Evolutionary conservation across 2,329 filamentous ascomycete species (phyloP), one percentile per base, ranked within the genome.

Genomic region (Microcera coccophila): DNA sequence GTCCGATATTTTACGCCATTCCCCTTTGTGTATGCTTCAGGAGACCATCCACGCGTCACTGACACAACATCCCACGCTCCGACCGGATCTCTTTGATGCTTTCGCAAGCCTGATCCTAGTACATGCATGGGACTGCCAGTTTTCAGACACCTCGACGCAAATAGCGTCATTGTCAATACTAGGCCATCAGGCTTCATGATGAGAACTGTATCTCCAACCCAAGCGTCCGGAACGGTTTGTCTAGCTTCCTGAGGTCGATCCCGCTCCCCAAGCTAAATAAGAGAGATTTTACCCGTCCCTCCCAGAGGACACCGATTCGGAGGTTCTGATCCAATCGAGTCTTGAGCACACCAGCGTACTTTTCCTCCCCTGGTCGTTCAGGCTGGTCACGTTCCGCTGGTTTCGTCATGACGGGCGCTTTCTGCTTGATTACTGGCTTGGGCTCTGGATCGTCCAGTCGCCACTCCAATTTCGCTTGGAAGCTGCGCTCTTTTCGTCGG

Each of bases 221-320:
- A 43, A 93, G 72, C 4, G 80, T 85, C 48, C 85, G 78, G 59
- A 93, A 85, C 29, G 88, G 84, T 59, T 87, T 84, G 62, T 90
- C 86, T 50, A 82, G 73, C 57, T 79, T 81, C 59, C 81, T 82
- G 59, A 93, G 74, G 61, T 95, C 90, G 42, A 98, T 81, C 38
- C 82, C 87, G 44, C 89, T 88, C 9, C 93, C 93, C 32, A 95
- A 75, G 56, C 89, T 95, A 63, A 97, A 94, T 44, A 98, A 75
- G 45, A 98, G 71, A 53, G 95, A 91, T 70, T 97, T 95, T 46
- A 94, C 79, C 41, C 90, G 78, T 2, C 91, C 90, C 64, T 97
- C 91, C 91, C 93, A 98, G 17, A 97, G 69, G 38, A 97, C 64
- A 1, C 90, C 87, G 41, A 96, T 81, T 51, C 84, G 84, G 70